phyloP scores from a whole-genome alignment of 225 moss, liverwort and hornwort species.

The Physcomitrium patens region DNA sequence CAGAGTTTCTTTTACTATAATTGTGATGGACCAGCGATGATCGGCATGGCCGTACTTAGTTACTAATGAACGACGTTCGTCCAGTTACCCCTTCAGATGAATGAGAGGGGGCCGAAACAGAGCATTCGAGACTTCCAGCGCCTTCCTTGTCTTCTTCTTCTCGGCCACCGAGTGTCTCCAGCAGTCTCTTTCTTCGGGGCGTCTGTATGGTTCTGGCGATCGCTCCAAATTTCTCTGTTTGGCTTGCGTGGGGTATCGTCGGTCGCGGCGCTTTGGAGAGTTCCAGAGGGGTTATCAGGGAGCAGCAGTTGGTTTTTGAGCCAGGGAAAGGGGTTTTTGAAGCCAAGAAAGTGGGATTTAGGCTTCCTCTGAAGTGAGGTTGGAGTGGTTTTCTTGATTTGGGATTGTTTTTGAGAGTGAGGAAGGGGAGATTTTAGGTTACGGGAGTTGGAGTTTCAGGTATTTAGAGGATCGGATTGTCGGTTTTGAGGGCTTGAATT shows the following conservation, averaged over 20 bases:
- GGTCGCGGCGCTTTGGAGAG: neutral
- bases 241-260: neutral
- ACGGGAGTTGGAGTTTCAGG: conserved; percentile 1
- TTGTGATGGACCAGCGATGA: conserved; percentile 31
- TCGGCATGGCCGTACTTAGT: no score
- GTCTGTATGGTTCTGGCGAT: neutral
- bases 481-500: neutral
- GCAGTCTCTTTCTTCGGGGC: neutral
- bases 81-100: neutral
- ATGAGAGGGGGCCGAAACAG: neutral
- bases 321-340: neutral
- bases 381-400: neutral
- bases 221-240: neutral
- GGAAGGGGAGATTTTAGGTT: neutral
- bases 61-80: neutral
- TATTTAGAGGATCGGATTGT: conserved; percentile 3
- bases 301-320: neutral
- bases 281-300: neutral
- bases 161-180: neutral
- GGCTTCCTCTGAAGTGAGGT: neutral
- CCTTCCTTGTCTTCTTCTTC: conserved; percentile 22
- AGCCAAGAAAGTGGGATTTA: no score
- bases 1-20: conserved; percentile 42
- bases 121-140: conserved; percentile 47
- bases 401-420: neutral